Percentiles rank a stretch among this genome's conserved stretches.
phyloP scores from a whole-genome alignment of 805 yeast genomes.

The Metschnikowia santaceciliae region DNA sequence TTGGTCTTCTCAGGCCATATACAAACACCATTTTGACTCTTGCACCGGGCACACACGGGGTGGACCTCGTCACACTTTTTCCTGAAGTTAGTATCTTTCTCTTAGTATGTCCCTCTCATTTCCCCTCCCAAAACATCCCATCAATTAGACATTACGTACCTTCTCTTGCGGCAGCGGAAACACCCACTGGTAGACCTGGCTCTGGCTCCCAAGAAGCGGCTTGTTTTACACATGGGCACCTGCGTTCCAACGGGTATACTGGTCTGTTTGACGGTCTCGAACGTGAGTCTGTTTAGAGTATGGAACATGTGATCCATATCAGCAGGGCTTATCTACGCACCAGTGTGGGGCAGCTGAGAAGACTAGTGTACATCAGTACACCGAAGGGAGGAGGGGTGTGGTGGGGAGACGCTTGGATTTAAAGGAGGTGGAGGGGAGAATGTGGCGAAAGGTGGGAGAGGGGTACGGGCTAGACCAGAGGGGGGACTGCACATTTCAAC shows the following conservation, averaged over 20 bases:
- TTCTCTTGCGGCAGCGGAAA: slow-evolving; percentile 16
- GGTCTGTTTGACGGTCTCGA: slow-evolving; percentile 9
- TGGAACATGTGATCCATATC: slow-evolving; percentile 13
- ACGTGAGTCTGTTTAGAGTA: slow-evolving; percentile 11
- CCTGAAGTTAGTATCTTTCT: slow-evolving; percentile 5
- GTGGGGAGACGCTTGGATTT: background rate
- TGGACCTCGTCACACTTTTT: slow-evolving; percentile 19
- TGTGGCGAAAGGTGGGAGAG: background rate
- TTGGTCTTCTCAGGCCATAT: slow-evolving; percentile 9
- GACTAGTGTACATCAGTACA: background rate
- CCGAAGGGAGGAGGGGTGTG: background rate
- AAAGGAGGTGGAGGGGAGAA: background rate
- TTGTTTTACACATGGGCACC: slow-evolving; percentile 8
- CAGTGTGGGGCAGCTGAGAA: background rate
- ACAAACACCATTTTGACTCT: slow-evolving; percentile 5
- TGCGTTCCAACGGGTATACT: slow-evolving; percentile 10
- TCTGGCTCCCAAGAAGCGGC: slow-evolving; percentile 14
- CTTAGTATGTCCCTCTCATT: too few species aligned
- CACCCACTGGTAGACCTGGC: slow-evolving; percentile 17
- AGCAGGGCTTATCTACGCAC: background rate
- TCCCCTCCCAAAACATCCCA: too few species aligned
- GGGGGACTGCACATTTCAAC: too few species aligned
- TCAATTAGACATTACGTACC: slow-evolving; percentile 10
- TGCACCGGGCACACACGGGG: slow-evolving; percentile 15
- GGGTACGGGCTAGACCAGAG: too few species aligned